A percentile compares a stretch with the other conserved stretches of the same genome.
phyloP scores from a whole-genome alignment of 805 yeast genomes.

The Zygoascus bituminiphila region DNA sequence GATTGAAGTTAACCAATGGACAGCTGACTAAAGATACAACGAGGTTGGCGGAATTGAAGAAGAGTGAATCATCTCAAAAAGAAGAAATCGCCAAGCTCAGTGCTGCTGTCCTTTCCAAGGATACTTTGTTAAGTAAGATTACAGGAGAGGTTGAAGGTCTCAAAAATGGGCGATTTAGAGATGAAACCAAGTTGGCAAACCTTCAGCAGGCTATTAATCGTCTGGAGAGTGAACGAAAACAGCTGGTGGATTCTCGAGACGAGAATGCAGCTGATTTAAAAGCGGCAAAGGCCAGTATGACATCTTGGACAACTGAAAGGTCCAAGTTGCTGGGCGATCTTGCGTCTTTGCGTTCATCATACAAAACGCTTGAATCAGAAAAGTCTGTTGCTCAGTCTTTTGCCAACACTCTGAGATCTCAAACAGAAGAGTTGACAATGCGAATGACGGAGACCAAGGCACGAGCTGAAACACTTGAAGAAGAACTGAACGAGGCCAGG shows the following conservation, averaged over 20 bases:
- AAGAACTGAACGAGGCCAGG: slow-evolving; percentile 71
- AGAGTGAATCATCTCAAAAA: slow-evolving; percentile 12
- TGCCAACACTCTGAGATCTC: slow-evolving; percentile 22
- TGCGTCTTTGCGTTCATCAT: slow-evolving; percentile 11
- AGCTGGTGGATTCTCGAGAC: background rate
- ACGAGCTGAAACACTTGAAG: slow-evolving; percentile 61
- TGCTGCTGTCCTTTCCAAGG: slow-evolving; percentile 33
- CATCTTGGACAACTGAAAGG: slow-evolving; percentile 1
- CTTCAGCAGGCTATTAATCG: slow-evolving; percentile 8
- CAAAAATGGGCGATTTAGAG: slow-evolving; percentile 31
- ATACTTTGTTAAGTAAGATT: slow-evolving; percentile 35
- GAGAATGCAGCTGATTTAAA: background rate
- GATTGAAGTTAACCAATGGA: background rate
- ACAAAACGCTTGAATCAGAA: slow-evolving; percentile 15
- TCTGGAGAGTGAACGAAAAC: slow-evolving; percentile 1
- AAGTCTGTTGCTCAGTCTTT: slow-evolving; percentile 9
- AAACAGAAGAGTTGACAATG: slow-evolving; percentile 35
- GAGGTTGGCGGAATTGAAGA: slow-evolving; percentile 4
- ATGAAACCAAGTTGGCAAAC: slow-evolving; percentile 19
- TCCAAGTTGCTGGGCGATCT: slow-evolving; percentile 2
- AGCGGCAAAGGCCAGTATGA: background rate
- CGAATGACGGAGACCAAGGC: slow-evolving; percentile 56
- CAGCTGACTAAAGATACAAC: background rate
- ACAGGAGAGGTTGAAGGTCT: slow-evolving; percentile 33
- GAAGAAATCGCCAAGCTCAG: slow-evolving; percentile 32